Evolutionary conservation across 495 filamentous ascomycete genomes (phyloP), one percentile per base, ranked within the genome.

Genomic region (Aspergillus ostianus): DNA sequence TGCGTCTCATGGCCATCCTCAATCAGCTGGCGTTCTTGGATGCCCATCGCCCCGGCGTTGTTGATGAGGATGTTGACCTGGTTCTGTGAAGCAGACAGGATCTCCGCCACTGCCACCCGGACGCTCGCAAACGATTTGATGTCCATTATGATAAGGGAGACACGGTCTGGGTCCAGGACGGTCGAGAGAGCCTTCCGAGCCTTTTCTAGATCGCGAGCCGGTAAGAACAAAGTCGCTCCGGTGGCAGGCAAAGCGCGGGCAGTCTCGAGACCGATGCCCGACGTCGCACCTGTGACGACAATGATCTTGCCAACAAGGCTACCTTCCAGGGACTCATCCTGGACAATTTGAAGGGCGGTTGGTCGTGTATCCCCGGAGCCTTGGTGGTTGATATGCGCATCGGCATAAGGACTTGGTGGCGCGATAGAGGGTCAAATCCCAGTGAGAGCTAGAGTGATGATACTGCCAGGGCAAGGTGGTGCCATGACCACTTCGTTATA

Each of bases 311-410:
- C 26, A 1, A 46, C 55, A 12, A 80, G 57, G n/a, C 70, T 73
- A 17, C 72, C 74, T 27, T 73, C 62, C 19, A 81, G 56, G 8
- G 56, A 59, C 49, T 85, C 74, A 56, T 85, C 83, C 51, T 77
- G 47, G 59, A 87, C 61, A 49, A 87, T 77, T 57, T 83, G 76
- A 17, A 80, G 59, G 15, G 79, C 83, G 7, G 83, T 86, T 21
- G 82, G 82, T 17, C 84, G 81, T 15, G 70, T 67, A 68, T 87
- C 83, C 4, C 80, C 78, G n/a, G 76, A 66, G 9, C 84, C 83
- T 52, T 78, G 56, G 15, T 71, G 71, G 29, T 71, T 63, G n/a
- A 53, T 59, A 63, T 82, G 77, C 7, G 64, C 68, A 52, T 68
- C 72, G 36, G 74, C 64, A 64, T 85, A 84, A 8, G 29, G 29